These are phyloP conservation scores for Hortaea werneckii DNA, from an alignment of 2,329 filamentous ascomycete genomes.

Conservation along the genomic window DNA sequence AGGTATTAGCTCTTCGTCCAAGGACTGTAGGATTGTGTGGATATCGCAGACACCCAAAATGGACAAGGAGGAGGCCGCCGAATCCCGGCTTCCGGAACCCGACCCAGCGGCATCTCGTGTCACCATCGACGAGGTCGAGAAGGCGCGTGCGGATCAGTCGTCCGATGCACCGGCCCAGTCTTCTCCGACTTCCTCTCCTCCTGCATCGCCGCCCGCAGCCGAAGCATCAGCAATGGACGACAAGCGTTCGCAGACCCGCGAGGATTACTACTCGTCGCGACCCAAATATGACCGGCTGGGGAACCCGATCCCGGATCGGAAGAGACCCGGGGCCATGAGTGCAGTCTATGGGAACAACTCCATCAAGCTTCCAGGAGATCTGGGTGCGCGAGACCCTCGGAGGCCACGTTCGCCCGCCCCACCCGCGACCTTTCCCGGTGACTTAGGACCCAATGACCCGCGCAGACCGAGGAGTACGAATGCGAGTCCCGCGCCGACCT, in stretches of 20 bases:
- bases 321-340: slow-evolving; percentile 20
- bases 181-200: slow-evolving; percentile 7
- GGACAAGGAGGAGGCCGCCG: too few species aligned
- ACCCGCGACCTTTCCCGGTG: slow-evolving; percentile 15
- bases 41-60: too few species aligned
- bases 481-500: slow-evolving; percentile 18
- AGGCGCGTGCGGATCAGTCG: too few species aligned
- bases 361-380: slow-evolving; percentile 26
- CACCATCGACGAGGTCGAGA: too few species aligned
- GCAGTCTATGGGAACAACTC: slow-evolving; percentile 18
- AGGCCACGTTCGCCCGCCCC: slow-evolving; percentile 23
- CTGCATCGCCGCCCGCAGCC: slow-evolving; percentile 17
- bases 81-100: too few species aligned
- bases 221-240: slow-evolving; percentile 11
- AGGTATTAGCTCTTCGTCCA: too few species aligned
- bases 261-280: slow-evolving; percentile 19
- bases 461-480: slow-evolving; percentile 15
- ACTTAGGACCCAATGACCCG: slow-evolving; percentile 24
- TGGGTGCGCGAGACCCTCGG: slow-evolving; percentile 26
- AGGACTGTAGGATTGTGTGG: too few species aligned
- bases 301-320: slow-evolving; percentile 18
- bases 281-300: slow-evolving; percentile 21
- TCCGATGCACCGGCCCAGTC: too few species aligned
- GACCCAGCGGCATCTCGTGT: too few species aligned
- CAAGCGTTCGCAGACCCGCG: slow-evolving; percentile 5